A percentile compares a stretch with the other conserved stretches of the same genome.
Conservation (phyloP, 805 yeast species). For the Saturnispora galanensis region DNA sequence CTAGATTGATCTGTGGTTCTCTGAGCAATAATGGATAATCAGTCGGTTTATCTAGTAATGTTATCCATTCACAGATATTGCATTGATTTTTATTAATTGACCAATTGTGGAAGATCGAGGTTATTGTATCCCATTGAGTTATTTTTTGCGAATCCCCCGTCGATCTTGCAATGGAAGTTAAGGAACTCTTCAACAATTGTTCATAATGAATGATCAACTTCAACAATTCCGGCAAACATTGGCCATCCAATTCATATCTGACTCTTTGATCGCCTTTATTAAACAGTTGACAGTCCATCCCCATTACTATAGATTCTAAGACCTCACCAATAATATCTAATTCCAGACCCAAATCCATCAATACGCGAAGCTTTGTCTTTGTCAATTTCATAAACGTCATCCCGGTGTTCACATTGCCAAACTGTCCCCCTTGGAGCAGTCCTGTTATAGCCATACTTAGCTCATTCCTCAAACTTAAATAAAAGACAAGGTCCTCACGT, state of each 20-base stretch:
- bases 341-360: constrained; percentile 1
- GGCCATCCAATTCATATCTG: constrained; percentile 5
- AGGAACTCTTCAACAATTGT: constrained; percentile 14
- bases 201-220: constrained; percentile 17
- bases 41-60: neutral
- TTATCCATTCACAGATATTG: constrained; percentile 1
- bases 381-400: neutral
- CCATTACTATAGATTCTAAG: neutral
- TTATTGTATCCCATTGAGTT: constrained; percentile 14
- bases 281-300: constrained; percentile 13
- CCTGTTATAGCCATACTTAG: neutral
- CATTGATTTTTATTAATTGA: neutral
- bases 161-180: constrained; percentile 2
- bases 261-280: constrained; percentile 9
- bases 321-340: constrained; percentile 1
- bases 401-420: constrained; percentile 1
- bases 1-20: neutral
- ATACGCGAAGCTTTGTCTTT: neutral
- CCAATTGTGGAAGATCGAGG: constrained; percentile 16
- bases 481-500: neutral
- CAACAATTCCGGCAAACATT: constrained; percentile 14
- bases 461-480: neutral
- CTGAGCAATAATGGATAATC: neutral
- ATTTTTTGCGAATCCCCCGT: neutral
- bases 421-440: neutral